Base-by-base conservation (phyloP, 1,284 basidiomycete species). In the Marasmius sp. region DNA sequence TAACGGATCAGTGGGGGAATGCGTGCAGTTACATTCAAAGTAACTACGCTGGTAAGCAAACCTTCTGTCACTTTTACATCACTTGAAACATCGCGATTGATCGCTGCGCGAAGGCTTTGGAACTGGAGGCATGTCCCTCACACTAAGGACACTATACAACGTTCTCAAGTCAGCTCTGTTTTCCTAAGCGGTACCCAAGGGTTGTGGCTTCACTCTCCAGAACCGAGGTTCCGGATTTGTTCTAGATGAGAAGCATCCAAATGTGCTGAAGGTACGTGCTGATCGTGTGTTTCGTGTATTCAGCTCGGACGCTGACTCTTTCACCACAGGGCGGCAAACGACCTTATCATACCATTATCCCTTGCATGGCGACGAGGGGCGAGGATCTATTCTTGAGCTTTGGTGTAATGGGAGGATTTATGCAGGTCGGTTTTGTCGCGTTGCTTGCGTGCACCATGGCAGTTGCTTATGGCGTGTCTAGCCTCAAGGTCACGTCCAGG, bases 271-370 rank as follows among this genome's bases (percentile, higher is more conserved):
- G 80, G 88, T 87, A 62, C 61, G 67, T 65, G 43, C 6, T 27
- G 10, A 18, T 55, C 12, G 16, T 16, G 41, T n/a, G 14, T 52
- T 22, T 12, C 36, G 6, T 47, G 37, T 14, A 27, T 27, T 54
- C 39, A 41, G 16, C 20, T 62, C 22, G 45, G 14, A 14, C 6
- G 14, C 41, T 47, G 16, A 47, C 20, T 20, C 7, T 47, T n/a
- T 6, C 41, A 3, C 61, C 53, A 51, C 41, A 90, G 83, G 90
- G 91, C 27, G 86, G 91, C 7, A 97, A 97, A 78, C 83, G 94
- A 16, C 95, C 95, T 1, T 97, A 96, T 74, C 95, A 98, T 72
- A 98, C 95, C 6, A 98, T 97, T 70, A 96, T 97, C 65, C 96
- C 97, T 6, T 94, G 93, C 1, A 85, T 98, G 80, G 96, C 88